Conservation (phyloP, 805 yeast species). For the Saccharomycopsis sp. region DNA sequence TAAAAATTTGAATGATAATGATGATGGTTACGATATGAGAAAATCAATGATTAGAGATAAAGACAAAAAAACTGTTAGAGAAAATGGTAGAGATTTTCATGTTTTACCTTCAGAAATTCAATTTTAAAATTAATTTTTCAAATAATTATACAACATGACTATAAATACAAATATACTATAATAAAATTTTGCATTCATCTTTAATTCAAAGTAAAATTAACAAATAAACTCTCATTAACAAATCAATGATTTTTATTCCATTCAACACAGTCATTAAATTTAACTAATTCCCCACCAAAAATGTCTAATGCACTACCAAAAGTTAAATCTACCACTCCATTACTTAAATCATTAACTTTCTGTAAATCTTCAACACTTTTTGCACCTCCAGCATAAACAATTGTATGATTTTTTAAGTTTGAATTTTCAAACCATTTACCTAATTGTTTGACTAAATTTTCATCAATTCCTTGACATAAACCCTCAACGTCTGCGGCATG, state of each 20-base stretch:
- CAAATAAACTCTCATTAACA: too few relatives aligned
- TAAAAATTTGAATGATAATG: constrained; percentile 42
- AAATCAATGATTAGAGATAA: constrained; percentile 49
- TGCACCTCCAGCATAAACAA: constrained; percentile 98
- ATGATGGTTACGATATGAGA: constrained; percentile 87
- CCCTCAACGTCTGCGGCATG: constrained; percentile 99
- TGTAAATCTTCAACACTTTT: constrained; percentile 57
- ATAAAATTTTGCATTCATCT: too few relatives aligned
- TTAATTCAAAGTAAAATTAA: too few relatives aligned
- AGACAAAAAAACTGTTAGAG: constrained; percentile 41
- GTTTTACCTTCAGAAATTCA: constrained; percentile 51
- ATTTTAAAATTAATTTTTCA: too few relatives aligned
- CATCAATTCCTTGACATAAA: constrained; percentile 85
- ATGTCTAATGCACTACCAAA: constrained; percentile 90
- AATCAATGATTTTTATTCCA: constrained; percentile 48
- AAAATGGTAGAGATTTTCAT: constrained; percentile 47
- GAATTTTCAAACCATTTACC: constrained; percentile 57
- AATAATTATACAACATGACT: too few relatives aligned
- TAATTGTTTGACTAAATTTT: constrained; percentile 55
- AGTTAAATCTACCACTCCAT: constrained; percentile 82
- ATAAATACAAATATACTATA: too few relatives aligned
- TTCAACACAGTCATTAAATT: constrained; percentile 57
- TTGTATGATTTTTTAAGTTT: constrained; percentile 26
- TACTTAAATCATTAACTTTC: constrained; percentile 55
- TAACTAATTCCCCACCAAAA: constrained; percentile 82